Conservation (phyloP, 1,139 yeast genomes). For the Hyphopichia wangnamkhiaoensis region DNA sequence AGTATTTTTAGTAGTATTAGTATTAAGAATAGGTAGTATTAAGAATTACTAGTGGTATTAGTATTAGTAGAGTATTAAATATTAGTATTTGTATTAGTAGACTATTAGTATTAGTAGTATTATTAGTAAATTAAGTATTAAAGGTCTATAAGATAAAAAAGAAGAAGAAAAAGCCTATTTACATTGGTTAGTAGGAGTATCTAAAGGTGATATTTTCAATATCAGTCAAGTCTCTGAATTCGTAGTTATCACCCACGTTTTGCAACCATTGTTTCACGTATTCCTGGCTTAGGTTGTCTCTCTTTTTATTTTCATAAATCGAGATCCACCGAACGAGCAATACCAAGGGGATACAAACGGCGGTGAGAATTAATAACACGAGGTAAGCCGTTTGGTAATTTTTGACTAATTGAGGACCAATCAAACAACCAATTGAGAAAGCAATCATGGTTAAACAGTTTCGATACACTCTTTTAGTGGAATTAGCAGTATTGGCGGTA, state of each 20-base stretch:
- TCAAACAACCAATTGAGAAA: constrained; percentile 36
- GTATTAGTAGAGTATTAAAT: too few relatives aligned
- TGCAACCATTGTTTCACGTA: constrained; percentile 10
- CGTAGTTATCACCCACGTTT: constrained; percentile 20
- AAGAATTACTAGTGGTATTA: too few relatives aligned
- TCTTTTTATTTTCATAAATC: constrained; percentile 23
- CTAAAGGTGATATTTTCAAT: constrained; percentile 34
- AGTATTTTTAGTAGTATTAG: too few relatives aligned
- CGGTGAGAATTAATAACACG: constrained; percentile 31
- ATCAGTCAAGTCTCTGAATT: constrained; percentile 40
- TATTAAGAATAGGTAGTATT: too few relatives aligned
- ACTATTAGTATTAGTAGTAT: too few relatives aligned
- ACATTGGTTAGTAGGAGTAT: constrained; percentile 24
- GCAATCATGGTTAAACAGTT: constrained; percentile 35
- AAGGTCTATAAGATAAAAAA: too few relatives aligned
- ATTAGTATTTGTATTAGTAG: too few relatives aligned
- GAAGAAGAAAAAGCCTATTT: neutral
- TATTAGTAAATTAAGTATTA: too few relatives aligned
- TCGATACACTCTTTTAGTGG: constrained; percentile 31
- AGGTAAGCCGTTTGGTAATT: constrained; percentile 39
- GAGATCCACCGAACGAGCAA: constrained; percentile 26
- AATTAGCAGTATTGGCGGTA: constrained; percentile 38
- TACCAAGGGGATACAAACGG: constrained; percentile 32
- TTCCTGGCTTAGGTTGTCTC: constrained; percentile 18
- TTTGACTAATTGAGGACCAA: constrained; percentile 43